Base-by-base conservation (phyloP, 106 monocot genomes). In the Apostasia ramifera region DNA sequence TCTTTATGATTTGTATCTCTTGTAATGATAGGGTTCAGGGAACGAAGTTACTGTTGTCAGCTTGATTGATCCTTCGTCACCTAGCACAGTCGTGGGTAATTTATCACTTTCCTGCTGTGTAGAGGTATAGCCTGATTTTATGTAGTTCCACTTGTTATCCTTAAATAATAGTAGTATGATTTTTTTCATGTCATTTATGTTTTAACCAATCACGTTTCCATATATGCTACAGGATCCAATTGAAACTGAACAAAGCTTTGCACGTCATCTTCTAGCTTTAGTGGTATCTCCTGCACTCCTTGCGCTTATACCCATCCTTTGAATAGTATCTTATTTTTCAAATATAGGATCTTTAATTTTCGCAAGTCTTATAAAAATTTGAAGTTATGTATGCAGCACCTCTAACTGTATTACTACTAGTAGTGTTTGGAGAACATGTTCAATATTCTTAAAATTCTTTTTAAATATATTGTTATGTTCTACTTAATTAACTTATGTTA, bases 231-330 rank as follows among this genome's bases (percentile, higher is more conserved):
- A 97, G 97, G 97, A 97, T 77, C 92, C 97, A 74, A 66, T 92
- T 71, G 97, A 92, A 79, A 92, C 80, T 47, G 84, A 97, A 70
- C 80, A 85, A 83, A 77, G 73, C 53, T 97, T 97, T 81, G 84
- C 83, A 52, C 83, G 81, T 14, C 97, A 89, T 67, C 73, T 97
- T n/a, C 73, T 97, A 66, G 72, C 89, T 49, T 50, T 97, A 70
- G 86, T 81, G 87, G 97, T 97, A 92, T 48, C 0, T 62, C 66
- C 13, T 78, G 43, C 39, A 40, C 44, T 47, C 13, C 48, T 14
- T 11, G 6, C 9, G 46, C 8, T 43, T 4, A 40, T 1, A 55
- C 8, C 26, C 47, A 9, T 57, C 53, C 5, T 13, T 4, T 42
- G 5, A 39, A 8, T 59, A 15, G 53, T 67, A 9, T 40, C 44